Base-by-base conservation (phyloP, 2,329 filamentous ascomycete species). In the Pestalotiopsis sp. region DNA sequence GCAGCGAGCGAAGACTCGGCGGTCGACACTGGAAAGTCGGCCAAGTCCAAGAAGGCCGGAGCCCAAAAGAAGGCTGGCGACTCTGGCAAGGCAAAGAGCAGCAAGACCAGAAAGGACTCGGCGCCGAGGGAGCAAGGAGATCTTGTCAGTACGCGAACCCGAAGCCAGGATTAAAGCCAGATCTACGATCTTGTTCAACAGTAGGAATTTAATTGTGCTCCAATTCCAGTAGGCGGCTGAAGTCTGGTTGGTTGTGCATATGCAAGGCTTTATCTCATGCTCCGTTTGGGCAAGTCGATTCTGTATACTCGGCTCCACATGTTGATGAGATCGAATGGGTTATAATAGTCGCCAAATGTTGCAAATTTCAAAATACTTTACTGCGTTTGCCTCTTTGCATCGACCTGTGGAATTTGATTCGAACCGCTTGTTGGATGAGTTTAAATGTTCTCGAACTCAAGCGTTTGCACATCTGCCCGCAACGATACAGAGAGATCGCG, bases 81-180 rank as follows among this genome's bases (percentile, higher is more conserved):
- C 45, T 25, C n/a, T 65, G 63, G 23, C 61, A 39, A 12, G 64
- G 69, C 6, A 31, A 63, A 23, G 61, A 49, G 4, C 69, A 70
- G 36, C 31, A 68, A 68, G 11, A 52, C 62, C 23, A 71, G 71
- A 61, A 70, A 70, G 39, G 68, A 70, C 38, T 39, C 69, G 2
- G 45, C 70, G 7, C 65, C 70, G 20, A 70, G 65, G 25, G 67
- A 74, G 13, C 69, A 73, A 13, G 74, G 66, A 0, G 70, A 74
- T 6, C 12, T 70, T n/a, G 70, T 75, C 12, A 75, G 72, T 68
- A 68, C 72, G 5, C 69, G 72, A 49, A 75, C 73, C 14, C 69
- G 74, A 14, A 74, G 72, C 13, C 72, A 73, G 17, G 69, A 59
- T 7, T 69, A 72, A 27, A 60, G 65, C 36, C 66, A 66, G 5